Evolutionary conservation across 371 early-diverging fungal species (phyloP).

Genomic region (Mucor plumbeus): DNA sequence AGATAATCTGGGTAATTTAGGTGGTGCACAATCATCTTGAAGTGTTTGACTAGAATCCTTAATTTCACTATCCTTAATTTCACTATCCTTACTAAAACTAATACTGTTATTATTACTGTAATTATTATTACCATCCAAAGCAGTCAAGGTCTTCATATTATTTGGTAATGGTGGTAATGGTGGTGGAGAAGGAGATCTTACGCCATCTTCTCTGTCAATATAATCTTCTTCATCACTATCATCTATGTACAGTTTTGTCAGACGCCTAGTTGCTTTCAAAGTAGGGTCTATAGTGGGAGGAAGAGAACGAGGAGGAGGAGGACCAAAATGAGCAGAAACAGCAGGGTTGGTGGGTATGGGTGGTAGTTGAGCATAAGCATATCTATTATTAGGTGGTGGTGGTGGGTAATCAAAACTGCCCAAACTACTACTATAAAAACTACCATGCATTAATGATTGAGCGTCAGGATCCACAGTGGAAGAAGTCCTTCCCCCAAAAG

Average conservation of each 20-base stretch:
- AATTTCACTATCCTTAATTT: slow-evolving; percentile 1
- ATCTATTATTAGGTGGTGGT: slow-evolving; percentile 19
- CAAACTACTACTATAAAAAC: slow-evolving; percentile 7
- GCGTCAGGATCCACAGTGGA: slow-evolving; percentile 28
- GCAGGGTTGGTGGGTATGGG: slow-evolving; percentile 30
- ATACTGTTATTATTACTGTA: neutral
- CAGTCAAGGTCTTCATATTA: neutral
- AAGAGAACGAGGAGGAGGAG: neutral
- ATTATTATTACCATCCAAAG: neutral
- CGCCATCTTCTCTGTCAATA: slow-evolving; percentile 1
- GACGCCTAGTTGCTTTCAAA: slow-evolving; percentile 19
- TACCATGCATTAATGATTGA: slow-evolving; percentile 20
- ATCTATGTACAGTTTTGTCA: slow-evolving; percentile 30
- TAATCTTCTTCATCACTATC: slow-evolving; percentile 33
- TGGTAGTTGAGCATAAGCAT: slow-evolving; percentile 36
- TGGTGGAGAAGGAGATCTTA: slow-evolving; percentile 22
- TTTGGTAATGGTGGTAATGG: slow-evolving; percentile 10
- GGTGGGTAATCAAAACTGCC: slow-evolving; percentile 9
- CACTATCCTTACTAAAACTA: neutral
- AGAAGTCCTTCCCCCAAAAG: slow-evolving; percentile 10
- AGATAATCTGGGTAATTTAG: slow-evolving; percentile 31
- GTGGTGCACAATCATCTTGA: slow-evolving; percentile 20
- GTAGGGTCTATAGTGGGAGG: neutral
- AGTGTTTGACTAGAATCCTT: neutral
- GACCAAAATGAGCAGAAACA: neutral